A percentile compares a stretch with the other conserved stretches of the same genome.
Conservation (phyloP, 2,329 filamentous ascomycete species). For the Phialophora tarda region DNA sequence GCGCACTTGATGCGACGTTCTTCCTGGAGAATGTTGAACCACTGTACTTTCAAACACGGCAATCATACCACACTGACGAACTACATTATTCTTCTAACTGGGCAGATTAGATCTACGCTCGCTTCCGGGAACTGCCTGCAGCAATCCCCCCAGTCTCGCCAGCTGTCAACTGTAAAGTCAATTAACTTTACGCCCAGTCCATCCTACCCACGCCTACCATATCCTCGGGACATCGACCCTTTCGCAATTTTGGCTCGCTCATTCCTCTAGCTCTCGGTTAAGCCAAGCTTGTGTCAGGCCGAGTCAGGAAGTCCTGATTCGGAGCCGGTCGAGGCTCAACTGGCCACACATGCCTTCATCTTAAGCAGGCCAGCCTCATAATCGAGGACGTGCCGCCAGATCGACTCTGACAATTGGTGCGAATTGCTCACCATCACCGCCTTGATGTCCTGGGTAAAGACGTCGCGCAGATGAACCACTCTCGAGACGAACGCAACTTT, state of each 20-base stretch:
- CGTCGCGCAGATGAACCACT: background rate
- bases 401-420: background rate
- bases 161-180: background rate
- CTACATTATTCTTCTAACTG: background rate
- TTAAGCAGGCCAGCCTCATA: background rate
- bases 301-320: constrained; percentile 1
- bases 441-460: background rate
- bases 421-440: no score
- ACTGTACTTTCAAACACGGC: background rate
- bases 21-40: background rate
- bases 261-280: background rate
- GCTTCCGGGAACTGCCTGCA: background rate
- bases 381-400: background rate
- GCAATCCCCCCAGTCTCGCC: background rate
- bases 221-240: background rate
- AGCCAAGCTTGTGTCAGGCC: background rate
- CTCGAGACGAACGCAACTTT: background rate
- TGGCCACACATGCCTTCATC: background rate
- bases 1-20: background rate
- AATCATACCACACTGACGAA: background rate
- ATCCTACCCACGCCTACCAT: no score
- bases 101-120: background rate
- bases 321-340: background rate
- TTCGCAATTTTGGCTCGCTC: background rate
- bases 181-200: background rate